Conservation (phyloP, 2,329 filamentous ascomycete species). For the Xylariaceae sp. region DNA sequence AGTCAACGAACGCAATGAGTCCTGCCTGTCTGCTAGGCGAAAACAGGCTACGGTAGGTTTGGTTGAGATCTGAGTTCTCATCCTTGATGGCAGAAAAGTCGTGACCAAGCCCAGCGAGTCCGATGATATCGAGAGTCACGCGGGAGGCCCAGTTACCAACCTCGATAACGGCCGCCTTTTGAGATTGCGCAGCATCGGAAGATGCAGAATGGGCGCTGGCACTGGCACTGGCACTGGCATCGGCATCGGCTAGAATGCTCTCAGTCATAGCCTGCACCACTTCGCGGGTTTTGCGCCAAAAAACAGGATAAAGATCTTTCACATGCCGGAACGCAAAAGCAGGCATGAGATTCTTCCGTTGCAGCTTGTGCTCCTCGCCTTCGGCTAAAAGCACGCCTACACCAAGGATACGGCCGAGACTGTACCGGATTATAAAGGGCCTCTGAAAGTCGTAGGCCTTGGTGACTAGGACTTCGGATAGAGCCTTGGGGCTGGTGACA, state of each 20-base stretch:
- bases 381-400: slow-evolving; percentile 73
- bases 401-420: slow-evolving; percentile 60
- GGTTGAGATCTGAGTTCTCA: slow-evolving; percentile 52
- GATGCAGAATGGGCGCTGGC: slow-evolving; percentile 4
- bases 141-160: slow-evolving; percentile 59
- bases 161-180: slow-evolving; percentile 45
- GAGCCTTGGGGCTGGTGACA: slow-evolving; percentile 54
- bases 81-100: slow-evolving; percentile 64
- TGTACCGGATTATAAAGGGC: slow-evolving; percentile 47
- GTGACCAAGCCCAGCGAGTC: slow-evolving; percentile 62
- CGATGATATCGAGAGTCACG: slow-evolving; percentile 70
- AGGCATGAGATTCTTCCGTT: slow-evolving; percentile 72
- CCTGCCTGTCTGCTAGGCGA: slow-evolving; percentile 46
- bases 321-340: slow-evolving; percentile 83
- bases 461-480: slow-evolving; percentile 64
- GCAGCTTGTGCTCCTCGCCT: slow-evolving; percentile 82
- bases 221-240: no score
- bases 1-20: slow-evolving; percentile 50
- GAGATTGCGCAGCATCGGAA: slow-evolving; percentile 30
- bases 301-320: slow-evolving; percentile 76
- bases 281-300: slow-evolving; percentile 73
- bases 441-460: slow-evolving; percentile 67
- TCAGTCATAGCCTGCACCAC: slow-evolving; percentile 57
- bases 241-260: slow-evolving; percentile 38
- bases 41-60: slow-evolving; percentile 53